Evolutionary conservation across 768 basidiomycete species (phyloP).

Genomic region (Pisolithus albus): DNA sequence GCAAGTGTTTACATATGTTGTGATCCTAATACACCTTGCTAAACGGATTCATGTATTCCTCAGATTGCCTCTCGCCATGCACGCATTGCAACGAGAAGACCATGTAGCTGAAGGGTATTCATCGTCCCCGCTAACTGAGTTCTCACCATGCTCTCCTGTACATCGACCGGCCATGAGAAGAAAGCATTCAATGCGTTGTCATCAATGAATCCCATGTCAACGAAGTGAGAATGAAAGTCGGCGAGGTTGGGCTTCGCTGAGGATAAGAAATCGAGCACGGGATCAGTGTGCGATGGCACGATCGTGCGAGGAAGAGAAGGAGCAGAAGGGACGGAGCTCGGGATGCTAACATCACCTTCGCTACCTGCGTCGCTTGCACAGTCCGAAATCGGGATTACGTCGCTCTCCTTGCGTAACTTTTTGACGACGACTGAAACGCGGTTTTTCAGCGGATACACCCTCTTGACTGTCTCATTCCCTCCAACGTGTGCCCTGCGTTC

Average conservation of each 20-base stretch:
- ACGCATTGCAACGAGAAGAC: conserved; percentile 1
- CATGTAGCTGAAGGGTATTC: conserved; percentile 3
- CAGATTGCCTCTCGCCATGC: neutral
- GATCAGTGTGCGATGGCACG: neutral
- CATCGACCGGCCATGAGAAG: conserved; percentile 3
- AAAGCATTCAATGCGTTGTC: neutral
- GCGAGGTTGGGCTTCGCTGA: conserved; percentile 1
- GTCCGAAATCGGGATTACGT: too few relatives aligned
- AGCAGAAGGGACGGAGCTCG: too few relatives aligned
- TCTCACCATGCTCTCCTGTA: neutral
- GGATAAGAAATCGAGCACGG: conserved; percentile 1
- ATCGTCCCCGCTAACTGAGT: conserved; percentile 1
- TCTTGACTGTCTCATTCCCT: neutral
- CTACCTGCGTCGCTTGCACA: too few relatives aligned
- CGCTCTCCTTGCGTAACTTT: too few relatives aligned
- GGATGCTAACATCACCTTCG: too few relatives aligned
- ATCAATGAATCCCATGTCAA: conserved; percentile 1
- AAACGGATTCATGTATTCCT: neutral
- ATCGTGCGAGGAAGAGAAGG: too few relatives aligned
- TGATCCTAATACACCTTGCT: too few relatives aligned
- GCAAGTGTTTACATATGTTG: too few relatives aligned
- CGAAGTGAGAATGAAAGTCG: conserved; percentile 1
- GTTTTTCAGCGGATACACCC: too few relatives aligned
- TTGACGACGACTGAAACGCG: too few relatives aligned
- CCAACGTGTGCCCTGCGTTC: neutral